Percentiles rank a stretch among this genome's conserved stretches.
Conservation (phyloP, 371 early-diverging fungal genomes). For the Actinomucor elegans region DNA sequence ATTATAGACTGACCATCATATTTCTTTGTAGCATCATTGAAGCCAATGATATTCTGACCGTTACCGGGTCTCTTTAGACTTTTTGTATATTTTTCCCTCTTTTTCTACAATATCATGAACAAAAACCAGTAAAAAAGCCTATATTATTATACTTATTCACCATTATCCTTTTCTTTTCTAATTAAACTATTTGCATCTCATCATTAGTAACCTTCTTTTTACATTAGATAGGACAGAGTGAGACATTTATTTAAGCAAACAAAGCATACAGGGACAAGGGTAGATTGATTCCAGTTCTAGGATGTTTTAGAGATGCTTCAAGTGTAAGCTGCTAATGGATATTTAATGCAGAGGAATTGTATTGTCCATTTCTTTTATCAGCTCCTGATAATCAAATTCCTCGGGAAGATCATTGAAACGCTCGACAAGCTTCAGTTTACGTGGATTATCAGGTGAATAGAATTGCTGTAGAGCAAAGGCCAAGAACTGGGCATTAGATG, state of each 20-base stretch:
- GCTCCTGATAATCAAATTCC: constrained; percentile 70
- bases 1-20: neutral
- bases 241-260: too few relatives aligned
- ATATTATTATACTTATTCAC: neutral
- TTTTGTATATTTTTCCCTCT: constrained; percentile 15
- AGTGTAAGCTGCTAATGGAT: too few relatives aligned
- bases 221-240: too few relatives aligned
- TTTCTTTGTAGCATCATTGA: constrained; percentile 57
- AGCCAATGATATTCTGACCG: constrained; percentile 75
- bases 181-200: too few relatives aligned
- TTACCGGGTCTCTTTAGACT: constrained; percentile 67
- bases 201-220: too few relatives aligned
- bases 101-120: neutral
- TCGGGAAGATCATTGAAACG: constrained; percentile 73
- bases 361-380: constrained; percentile 60
- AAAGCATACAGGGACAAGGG: too few relatives aligned
- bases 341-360: neutral
- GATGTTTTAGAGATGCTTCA: too few relatives aligned
- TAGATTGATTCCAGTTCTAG: too few relatives aligned
- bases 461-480: constrained; percentile 82
- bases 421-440: constrained; percentile 66
- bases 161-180: too few relatives aligned
- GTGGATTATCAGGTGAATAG: constrained; percentile 75
- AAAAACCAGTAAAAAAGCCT: neutral
- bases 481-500: constrained; percentile 77